These are phyloP conservation scores for Emergomyces africanus DNA, from an alignment of 2,329 filamentous ascomycete species.

Conservation along the genomic window DNA sequence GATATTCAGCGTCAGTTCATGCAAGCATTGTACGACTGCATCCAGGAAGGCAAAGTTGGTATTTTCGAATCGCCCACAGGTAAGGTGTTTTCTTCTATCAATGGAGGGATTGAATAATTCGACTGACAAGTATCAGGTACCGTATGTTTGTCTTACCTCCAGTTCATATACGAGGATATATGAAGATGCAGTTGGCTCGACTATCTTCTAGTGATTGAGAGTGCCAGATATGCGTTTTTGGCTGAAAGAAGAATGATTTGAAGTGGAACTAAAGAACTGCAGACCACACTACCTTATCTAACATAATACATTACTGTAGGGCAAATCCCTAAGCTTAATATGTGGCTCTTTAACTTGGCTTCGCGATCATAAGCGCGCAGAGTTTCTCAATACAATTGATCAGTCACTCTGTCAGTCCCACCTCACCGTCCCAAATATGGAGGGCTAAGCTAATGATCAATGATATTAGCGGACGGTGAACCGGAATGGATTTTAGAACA, in stretches of 20 bases:
- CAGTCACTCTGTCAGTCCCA: constrained; percentile 8
- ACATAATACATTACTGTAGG: constrained; percentile 32
- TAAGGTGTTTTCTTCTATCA: constrained; percentile 26
- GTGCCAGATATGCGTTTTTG: neutral
- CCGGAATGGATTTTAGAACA: constrained; percentile 78
- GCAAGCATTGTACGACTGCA: constrained; percentile 64
- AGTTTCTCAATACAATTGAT: constrained; percentile 43
- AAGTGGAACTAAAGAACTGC: neutral
- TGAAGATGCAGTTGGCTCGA: neutral
- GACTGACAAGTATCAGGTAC: constrained; percentile 1
- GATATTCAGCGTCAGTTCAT: constrained; percentile 82
- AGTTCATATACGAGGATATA: neutral
- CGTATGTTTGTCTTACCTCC: neutral
- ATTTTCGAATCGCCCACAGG: constrained; percentile 93
- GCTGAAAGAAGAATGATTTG: neutral
- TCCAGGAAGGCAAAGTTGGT: constrained; percentile 67
- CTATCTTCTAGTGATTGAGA: neutral
- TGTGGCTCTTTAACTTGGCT: constrained; percentile 85
- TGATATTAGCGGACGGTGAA: constrained; percentile 46
- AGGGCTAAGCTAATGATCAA: neutral
- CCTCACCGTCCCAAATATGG: neutral
- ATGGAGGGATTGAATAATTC: neutral
- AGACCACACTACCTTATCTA: neutral
- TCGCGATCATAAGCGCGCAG: constrained; percentile 59
- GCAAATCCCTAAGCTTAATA: constrained; percentile 85